Percentiles rank a stretch among this genome's conserved stretches.
Evolutionary conservation across 2,329 filamentous ascomycete species (phyloP).

Genomic region (Alternaria brassicae): DNA sequence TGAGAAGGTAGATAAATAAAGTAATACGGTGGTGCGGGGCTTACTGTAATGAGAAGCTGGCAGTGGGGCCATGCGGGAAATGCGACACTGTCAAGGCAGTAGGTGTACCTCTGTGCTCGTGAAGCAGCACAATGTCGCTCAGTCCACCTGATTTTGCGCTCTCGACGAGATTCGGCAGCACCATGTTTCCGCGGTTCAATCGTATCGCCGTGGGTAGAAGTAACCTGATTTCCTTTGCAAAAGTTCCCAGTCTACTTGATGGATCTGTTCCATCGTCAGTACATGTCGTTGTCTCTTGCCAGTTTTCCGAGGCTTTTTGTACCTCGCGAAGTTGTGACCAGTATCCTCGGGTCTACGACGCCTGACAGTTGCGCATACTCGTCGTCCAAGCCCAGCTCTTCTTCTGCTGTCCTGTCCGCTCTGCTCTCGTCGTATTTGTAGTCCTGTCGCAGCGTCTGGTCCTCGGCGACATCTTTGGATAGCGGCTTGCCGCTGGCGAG

Average conservation of each 20-base stretch:
- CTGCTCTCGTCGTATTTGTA: slow-evolving; percentile 92
- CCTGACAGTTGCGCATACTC: slow-evolving; percentile 93
- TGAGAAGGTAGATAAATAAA: background rate
- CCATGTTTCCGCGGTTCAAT: slow-evolving; percentile 88
- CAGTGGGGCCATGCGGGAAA: slow-evolving; percentile 86
- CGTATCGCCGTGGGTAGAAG: slow-evolving; percentile 85
- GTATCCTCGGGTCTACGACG: slow-evolving; percentile 83
- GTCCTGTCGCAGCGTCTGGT: slow-evolving; percentile 82
- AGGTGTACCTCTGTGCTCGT: slow-evolving; percentile 88
- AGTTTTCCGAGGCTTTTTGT: background rate
- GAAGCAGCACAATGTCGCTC: slow-evolving; percentile 75
- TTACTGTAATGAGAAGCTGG: slow-evolving; percentile 79
- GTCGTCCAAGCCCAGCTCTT: slow-evolving; percentile 79
- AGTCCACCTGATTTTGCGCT: slow-evolving; percentile 82
- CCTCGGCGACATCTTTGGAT: slow-evolving; percentile 81
- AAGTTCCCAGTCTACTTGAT: slow-evolving; percentile 72
- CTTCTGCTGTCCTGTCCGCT: slow-evolving; percentile 69
- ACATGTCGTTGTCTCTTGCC: background rate
- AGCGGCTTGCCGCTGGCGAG: slow-evolving; percentile 88
- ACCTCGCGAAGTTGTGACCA: slow-evolving; percentile 90
- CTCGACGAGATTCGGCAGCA: slow-evolving; percentile 82
- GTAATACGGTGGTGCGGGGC: background rate
- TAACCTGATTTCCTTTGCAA: slow-evolving; percentile 89
- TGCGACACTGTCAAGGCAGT: slow-evolving; percentile 88
- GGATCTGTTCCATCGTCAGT: background rate